Conservation (phyloP, 768 basidiomycete genomes). For the Xanthoconium stramineum region DNA sequence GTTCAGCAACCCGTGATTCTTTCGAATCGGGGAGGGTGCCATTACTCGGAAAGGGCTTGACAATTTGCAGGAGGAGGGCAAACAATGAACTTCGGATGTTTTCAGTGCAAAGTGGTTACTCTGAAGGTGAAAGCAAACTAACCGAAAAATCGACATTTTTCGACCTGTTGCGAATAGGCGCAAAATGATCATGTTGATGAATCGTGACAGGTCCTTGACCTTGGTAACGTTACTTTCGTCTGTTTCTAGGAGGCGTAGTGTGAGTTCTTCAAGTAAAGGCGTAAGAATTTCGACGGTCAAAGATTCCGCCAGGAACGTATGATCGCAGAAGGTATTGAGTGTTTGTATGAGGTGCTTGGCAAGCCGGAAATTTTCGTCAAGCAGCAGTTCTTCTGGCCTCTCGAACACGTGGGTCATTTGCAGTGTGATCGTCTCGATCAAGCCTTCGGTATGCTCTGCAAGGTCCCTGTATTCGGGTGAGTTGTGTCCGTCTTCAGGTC, state of each 20-base stretch:
- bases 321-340: constrained; percentile 91
- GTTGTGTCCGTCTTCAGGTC: constrained; percentile 68
- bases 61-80: constrained; percentile 73
- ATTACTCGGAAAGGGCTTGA: constrained; percentile 77
- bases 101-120: constrained; percentile 1
- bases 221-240: constrained; percentile 82
- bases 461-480: constrained; percentile 73
- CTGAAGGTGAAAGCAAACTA: constrained; percentile 22
- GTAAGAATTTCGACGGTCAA: constrained; percentile 82
- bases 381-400: constrained; percentile 65
- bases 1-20: constrained; percentile 85
- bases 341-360: constrained; percentile 98
- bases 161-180: constrained; percentile 89
- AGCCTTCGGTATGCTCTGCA: constrained; percentile 74
- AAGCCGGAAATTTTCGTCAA: constrained; percentile 83
- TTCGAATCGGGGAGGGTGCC: constrained; percentile 72
- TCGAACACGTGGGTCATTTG: constrained; percentile 94
- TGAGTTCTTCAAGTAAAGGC: constrained; percentile 87
- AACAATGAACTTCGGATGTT: constrained; percentile 52
- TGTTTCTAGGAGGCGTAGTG: constrained; percentile 86
- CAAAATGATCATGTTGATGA: constrained; percentile 98
- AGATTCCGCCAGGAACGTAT: constrained; percentile 81
- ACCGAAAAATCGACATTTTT: constrained; percentile 91
- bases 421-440: constrained; percentile 86
- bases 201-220: constrained; percentile 89